Evolutionary conservation across 1,284 basidiomycete species (phyloP), one percentile per base, ranked within the genome.

Genomic region (Malassezia caprae): DNA sequence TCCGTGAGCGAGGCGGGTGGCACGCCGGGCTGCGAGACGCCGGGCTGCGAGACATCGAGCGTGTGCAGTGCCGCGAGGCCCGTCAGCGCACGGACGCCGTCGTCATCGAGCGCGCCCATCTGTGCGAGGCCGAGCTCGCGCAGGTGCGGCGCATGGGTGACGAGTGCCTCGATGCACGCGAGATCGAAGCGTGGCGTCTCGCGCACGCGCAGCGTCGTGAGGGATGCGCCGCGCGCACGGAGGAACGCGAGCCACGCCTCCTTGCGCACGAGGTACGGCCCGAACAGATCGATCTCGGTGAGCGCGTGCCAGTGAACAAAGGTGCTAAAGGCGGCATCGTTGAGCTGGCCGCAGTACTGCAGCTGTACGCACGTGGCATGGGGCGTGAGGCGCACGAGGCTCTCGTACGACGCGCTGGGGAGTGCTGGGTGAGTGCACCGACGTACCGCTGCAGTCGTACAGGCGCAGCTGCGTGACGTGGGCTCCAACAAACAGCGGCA

Each of bases 331-430:
- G 85, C 83, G 0, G 79, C 75, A 59, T 87, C 82, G 62, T 86
- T 81, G 56, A 96, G 80, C 49, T 85, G 84, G 8, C 93, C 94
- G 65, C 91, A 96, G 63, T 84, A 84, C 65, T 90, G 86, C 17
- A 98, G 82, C 0, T 84, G 82, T 55, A 74, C 59, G n/a, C 56
- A 54, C 41, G 62, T 56, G 19, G 73, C 34, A 17, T 64, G 56
- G 15, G 72, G 72, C 1, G 65, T 62, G 49, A 74, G 67, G 0
- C 56, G 59, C 7, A 65, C 56, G 26, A 74, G 60, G 30, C 60
- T 63, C 37, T 58, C 56, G 44, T 70, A 51, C 17, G 69, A 59
- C 11, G 68, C 61, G 46, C 56, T 58, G 54, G 63, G 53, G 12
- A 74, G 63, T 45, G 65, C 57, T 46, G 30, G 11, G 21, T 23